phyloP scores from a whole-genome alignment of 495 filamentous ascomycete species.

The Talaromyces nanjingensis region DNA sequence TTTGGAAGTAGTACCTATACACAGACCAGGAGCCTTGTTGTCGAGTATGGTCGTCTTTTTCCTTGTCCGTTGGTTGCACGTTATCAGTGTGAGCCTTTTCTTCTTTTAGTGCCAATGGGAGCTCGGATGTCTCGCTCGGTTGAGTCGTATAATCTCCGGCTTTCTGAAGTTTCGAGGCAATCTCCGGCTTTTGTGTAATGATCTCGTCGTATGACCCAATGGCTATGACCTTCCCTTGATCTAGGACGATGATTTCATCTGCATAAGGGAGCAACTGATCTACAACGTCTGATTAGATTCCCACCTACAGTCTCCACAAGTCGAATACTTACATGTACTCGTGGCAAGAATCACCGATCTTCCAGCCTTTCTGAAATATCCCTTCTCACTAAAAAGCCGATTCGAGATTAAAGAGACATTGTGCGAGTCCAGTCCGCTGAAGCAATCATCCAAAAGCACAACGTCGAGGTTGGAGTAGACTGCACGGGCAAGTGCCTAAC shows the following conservation, averaged over 20 bases:
- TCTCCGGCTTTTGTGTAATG: background rate
- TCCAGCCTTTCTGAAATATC: constrained; percentile 13
- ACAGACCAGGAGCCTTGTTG: constrained; percentile 35
- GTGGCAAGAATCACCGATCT: constrained; percentile 15
- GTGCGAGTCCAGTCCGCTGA: constrained; percentile 24
- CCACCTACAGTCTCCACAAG: constrained; percentile 20
- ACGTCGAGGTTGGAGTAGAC: constrained; percentile 16
- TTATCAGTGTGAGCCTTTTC: background rate
- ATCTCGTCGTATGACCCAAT: constrained; percentile 13
- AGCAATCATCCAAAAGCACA: constrained; percentile 31
- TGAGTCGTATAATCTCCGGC: too few relatives aligned
- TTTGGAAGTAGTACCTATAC: constrained; percentile 44
- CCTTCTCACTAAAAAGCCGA: constrained; percentile 11
- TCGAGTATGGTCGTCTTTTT: constrained; percentile 10
- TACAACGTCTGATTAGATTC: constrained; percentile 26
- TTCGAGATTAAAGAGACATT: constrained; percentile 1
- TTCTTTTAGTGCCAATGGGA: background rate
- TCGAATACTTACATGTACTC: constrained; percentile 2
- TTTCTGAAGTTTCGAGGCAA: too few relatives aligned
- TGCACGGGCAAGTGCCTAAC: constrained; percentile 19
- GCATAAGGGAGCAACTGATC: constrained; percentile 13
- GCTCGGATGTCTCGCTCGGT: background rate
- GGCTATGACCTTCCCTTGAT: constrained; percentile 11
- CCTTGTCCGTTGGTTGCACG: background rate
- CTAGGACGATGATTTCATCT: constrained; percentile 14